These are phyloP conservation scores for Phytophthora citrophthora DNA, from an alignment of 352 stramenopile species.

Conservation along the genomic window DNA sequence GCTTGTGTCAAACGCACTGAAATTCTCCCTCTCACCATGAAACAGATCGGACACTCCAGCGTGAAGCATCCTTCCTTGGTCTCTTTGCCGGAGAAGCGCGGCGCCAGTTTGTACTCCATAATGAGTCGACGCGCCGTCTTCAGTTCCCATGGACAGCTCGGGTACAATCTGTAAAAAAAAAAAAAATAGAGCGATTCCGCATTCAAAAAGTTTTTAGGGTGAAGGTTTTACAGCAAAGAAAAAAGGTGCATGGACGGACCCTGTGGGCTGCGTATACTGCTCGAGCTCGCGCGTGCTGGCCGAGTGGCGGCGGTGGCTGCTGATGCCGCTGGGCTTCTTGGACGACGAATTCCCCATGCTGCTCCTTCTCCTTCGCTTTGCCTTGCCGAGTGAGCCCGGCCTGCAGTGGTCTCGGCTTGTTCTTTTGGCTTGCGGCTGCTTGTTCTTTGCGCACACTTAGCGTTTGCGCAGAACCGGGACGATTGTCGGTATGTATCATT, in stretches of 20 bases:
- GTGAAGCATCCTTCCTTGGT: constrained; percentile 64
- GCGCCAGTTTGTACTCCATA: constrained; percentile 74
- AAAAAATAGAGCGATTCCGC: background rate
- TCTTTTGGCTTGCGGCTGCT: background rate
- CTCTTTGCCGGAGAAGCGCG: constrained; percentile 72
- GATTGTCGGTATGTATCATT: background rate
- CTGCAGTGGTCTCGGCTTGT: constrained; percentile 1
- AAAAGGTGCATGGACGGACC: constrained; percentile 30
- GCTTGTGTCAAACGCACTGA: constrained; percentile 2
- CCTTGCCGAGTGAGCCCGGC: constrained; percentile 25
- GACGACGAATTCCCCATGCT: constrained; percentile 77
- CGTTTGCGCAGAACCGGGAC: constrained; percentile 16
- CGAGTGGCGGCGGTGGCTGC: constrained; percentile 29
- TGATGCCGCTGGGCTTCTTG: constrained; percentile 27
- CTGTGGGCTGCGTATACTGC: constrained; percentile 68
- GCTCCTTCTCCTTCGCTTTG: constrained; percentile 15
- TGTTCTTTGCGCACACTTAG: constrained; percentile 22
- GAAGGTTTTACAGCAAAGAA: background rate
- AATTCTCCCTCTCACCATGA: constrained; percentile 51
- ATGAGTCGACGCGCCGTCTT: constrained; percentile 73
- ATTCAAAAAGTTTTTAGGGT: background rate
- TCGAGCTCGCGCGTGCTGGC: constrained; percentile 60
- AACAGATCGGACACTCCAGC: constrained; percentile 86
- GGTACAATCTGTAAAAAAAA: constrained; percentile 58
- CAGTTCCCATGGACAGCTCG: constrained; percentile 76